Conservation (phyloP, 2,329 filamentous ascomycete genomes). For the Scytalidium lignicola region DNA sequence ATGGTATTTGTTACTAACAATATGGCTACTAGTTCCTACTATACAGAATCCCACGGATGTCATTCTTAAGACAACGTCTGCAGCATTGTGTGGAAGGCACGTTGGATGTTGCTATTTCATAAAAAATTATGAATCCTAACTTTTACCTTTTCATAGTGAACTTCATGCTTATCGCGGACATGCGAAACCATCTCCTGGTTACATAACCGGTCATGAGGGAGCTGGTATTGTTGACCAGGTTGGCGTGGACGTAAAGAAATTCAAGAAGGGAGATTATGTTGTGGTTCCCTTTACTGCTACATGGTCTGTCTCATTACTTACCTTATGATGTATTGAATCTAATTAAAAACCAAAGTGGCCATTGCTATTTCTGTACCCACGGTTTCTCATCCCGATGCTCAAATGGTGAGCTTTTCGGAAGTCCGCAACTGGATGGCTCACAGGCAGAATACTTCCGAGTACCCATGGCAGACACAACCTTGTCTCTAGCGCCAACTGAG, state of each 20-base stretch:
- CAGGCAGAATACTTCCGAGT: constrained; percentile 82
- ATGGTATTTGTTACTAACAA: too few species aligned
- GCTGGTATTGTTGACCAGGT: constrained; percentile 54
- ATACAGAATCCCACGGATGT: constrained; percentile 69
- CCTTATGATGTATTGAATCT: constrained; percentile 43
- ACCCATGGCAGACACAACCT: constrained; percentile 74
- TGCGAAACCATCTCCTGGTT: constrained; percentile 60
- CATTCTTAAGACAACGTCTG: constrained; percentile 76
- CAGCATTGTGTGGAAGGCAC: constrained; percentile 84
- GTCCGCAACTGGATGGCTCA: constrained; percentile 62
- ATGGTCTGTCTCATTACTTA: constrained; percentile 50
- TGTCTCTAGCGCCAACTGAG: constrained; percentile 65
- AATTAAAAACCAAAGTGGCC: constrained; percentile 54
- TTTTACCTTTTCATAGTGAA: constrained; percentile 48
- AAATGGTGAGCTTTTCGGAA: constrained; percentile 67
- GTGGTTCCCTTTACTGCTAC: constrained; percentile 80
- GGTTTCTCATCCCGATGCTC: constrained; percentile 75
- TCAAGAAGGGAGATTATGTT: constrained; percentile 55
- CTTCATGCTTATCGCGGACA: constrained; percentile 83
- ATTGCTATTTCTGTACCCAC: constrained; percentile 83
- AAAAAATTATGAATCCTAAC: neutral
- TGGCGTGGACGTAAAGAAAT: constrained; percentile 46
- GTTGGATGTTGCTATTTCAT: constrained; percentile 23
- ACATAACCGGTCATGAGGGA: constrained; percentile 61
- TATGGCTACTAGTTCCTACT: constrained; percentile 49